Base-by-base conservation (phyloP, 1,139 yeast genomes). In the Kluyveromyces sp. region DNA sequence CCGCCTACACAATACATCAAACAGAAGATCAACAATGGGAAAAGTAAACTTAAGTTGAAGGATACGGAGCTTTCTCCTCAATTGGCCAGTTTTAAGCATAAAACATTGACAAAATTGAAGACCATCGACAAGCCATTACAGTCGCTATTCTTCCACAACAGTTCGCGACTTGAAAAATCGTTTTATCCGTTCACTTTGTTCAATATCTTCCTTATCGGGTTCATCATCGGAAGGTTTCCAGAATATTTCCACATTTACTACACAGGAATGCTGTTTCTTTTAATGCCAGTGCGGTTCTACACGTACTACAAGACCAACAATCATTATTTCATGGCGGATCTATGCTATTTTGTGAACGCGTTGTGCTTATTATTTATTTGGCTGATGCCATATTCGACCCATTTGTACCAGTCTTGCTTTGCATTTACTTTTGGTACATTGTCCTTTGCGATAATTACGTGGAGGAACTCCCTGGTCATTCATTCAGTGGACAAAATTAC, bases 401-500 rank as follows among this genome's bases (percentile, higher is more conserved):
- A 80, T 45, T 68, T 92, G 34, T 89, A 83, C 64, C 77, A 86
- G 20, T 75, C 92, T 8, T 88, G 94, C 53, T 89, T 86, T 65
- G 83, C 96, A 12, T 76, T 92, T 47, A 75, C 94, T 2, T 80
- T 83, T 69, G 97, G 97, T 1, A 86, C 96, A 0, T 67, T 92
- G 43, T 77, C 95, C 8, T 89, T 87, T 75, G 97, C 97, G 0
- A 96, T 92, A 16, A 81, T 89, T 33, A 86, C 96, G 0, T 92
- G 98, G 98, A 74, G 95, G 56, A 92, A 92, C 61, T 88, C 96
- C 7, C 71, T 92, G 46, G 97, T 92, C 7, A 71, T 92, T 40
- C 98, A 92, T 59, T 83, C 94, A 15, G 76, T 92, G 50, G 97
- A 89, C 51, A 89, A 92, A 64, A 85, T 92, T n/a, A 89, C 97